These are phyloP conservation scores for Dryadomyces quercivorus DNA, from an alignment of 2,329 filamentous ascomycete genomes.

Conservation along the genomic window DNA sequence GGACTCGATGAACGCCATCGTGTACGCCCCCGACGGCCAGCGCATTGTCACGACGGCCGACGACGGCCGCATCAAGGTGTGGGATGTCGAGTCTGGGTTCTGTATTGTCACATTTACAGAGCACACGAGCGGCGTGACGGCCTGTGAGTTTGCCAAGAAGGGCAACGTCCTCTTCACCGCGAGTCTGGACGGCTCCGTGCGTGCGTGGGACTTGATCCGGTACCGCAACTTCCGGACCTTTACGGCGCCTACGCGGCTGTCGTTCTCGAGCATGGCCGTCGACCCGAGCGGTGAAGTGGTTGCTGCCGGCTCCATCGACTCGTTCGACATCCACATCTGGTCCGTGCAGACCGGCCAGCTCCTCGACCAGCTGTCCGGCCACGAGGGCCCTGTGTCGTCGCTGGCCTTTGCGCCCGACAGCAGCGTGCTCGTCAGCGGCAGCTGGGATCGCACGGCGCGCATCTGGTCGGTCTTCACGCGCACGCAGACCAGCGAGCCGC, in stretches of 20 bases:
- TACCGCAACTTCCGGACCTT: constrained; percentile 98
- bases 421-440: constrained; percentile 72
- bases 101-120: constrained; percentile 98
- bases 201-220: constrained; percentile 91
- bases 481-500: constrained; percentile 86
- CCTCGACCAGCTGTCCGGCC: constrained; percentile 78
- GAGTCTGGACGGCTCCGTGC: constrained; percentile 83
- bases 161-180: constrained; percentile 94
- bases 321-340: constrained; percentile 97
- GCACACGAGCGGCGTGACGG: constrained; percentile 86
- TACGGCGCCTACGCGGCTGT: constrained; percentile 79
- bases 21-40: constrained; percentile 88
- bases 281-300: constrained; percentile 95
- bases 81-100: constrained; percentile 93
- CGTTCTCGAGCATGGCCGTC: constrained; percentile 90
- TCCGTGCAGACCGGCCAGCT: constrained; percentile 95
- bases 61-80: constrained; percentile 97
- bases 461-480: constrained; percentile 93
- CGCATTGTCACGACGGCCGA: constrained; percentile 88
- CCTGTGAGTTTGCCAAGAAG: constrained; percentile 88
- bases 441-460: constrained; percentile 91
- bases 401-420: constrained; percentile 84
- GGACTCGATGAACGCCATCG: constrained; percentile 85
- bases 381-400: constrained; percentile 85
- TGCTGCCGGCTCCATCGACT: constrained; percentile 87